Base-by-base conservation (phyloP, 1,284 basidiomycete genomes). In the Mycena citricolor region DNA sequence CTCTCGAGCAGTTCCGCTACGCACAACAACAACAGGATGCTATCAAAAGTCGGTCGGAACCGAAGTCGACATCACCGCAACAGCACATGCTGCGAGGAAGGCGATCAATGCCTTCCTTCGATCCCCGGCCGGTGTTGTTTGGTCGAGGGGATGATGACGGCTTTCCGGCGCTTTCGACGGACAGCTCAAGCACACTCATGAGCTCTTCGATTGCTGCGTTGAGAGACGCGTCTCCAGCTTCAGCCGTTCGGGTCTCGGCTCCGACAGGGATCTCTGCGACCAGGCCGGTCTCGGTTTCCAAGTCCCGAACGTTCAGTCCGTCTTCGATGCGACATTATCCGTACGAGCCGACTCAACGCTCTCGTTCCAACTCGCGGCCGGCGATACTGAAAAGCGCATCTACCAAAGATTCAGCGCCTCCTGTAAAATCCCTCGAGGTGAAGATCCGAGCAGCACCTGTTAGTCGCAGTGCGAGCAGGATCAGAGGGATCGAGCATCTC, bases 111-210 rank as follows among this genome's bases (percentile, higher is more conserved):
- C 50, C 56, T 11, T 56, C 54, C 8, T 57, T 61, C 20, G 51
- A 43, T 12, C 53, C 53, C n/a, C 49, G 60, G 2, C 65, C 69
- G 8, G 57, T 71, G 3, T 58, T 67, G 5, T 81, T 78, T 52
- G 75, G 74, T 1, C 62, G 73, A 29, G 75, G 74, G 5, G 77
- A 81, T 47, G 77, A 75, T 20, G 77, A 79, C 31, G 77, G 71
- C 3, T 77, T 79, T 46, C 73, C 79, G 12, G 71, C 75, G 4
- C 59, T 77, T n/a, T 50, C 57, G 54, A 5, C 56, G 52, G 5
- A 47, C 59, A 1, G 42, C 57, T n/a, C n/a, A n/a, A n/a, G n/a
- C n/a, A 2, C 37, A 11, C 31, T 25, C 5, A 38, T 39, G 21
- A 24, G 36, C 21, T 32, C 42, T 13, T 22, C 28, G 17, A 14